phyloP scores from a whole-genome alignment of 257 asterid species.

The Apocynum venetum region DNA sequence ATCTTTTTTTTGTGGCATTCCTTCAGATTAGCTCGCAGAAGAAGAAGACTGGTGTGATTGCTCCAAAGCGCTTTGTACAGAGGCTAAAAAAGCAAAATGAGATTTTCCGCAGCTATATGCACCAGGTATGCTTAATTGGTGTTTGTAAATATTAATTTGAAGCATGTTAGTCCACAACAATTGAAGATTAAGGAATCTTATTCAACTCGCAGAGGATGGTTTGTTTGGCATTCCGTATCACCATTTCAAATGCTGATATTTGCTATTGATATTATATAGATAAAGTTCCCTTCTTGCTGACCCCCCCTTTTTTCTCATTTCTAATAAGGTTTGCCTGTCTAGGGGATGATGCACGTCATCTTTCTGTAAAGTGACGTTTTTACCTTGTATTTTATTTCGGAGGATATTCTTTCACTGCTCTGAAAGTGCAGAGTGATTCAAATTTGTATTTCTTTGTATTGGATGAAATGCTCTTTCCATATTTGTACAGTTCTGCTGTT shows the following conservation, averaged over 20 bases:
- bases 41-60: conserved; percentile 88
- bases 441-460: background rate
- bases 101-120: conserved; percentile 91
- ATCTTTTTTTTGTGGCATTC: background rate
- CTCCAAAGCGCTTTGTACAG: conserved; percentile 92
- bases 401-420: background rate
- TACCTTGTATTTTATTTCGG: background rate
- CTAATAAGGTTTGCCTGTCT: background rate
- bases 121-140: conserved; percentile 56
- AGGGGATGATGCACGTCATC: too few relatives aligned
- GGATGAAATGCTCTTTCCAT: background rate
- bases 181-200: background rate
- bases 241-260: background rate
- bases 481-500: background rate
- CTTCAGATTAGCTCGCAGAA: conserved; percentile 81
- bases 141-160: conserved; percentile 1
- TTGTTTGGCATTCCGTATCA: background rate
- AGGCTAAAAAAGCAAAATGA: conserved; percentile 86
- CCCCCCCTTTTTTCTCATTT: background rate
- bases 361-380: too few relatives aligned
- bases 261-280: background rate
- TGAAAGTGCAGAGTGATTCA: background rate
- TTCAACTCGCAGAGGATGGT: background rate
- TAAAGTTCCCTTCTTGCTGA: background rate
- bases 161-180: background rate